Evolutionary conservation across 352 stramenopile genomes (phyloP).

Genomic region (Phytophthora kernoviae): DNA sequence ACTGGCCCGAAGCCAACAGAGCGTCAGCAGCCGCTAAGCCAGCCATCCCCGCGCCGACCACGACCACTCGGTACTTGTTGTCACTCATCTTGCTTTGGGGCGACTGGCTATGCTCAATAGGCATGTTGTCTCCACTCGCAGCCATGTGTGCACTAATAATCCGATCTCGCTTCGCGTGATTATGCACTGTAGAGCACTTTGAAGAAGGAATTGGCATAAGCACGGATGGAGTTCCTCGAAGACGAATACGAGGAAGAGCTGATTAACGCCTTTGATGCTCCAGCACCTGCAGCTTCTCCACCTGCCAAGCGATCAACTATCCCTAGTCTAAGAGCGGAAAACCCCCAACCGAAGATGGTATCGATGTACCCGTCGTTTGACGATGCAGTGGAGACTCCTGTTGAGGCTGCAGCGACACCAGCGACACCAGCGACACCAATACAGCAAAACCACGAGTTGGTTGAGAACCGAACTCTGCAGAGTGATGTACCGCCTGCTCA

Average conservation of each 20-base stretch:
- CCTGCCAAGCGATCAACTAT: slow-evolving; percentile 3
- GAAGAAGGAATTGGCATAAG: slow-evolving; percentile 11
- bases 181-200: slow-evolving; percentile 8
- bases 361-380: slow-evolving; percentile 39
- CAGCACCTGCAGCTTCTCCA: slow-evolving; percentile 1
- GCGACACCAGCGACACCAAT: neutral
- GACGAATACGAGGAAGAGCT: slow-evolving; percentile 52
- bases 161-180: neutral
- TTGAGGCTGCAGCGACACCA: slow-evolving; percentile 2
- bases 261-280: slow-evolving; percentile 72
- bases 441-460: slow-evolving; percentile 3
- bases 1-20: slow-evolving; percentile 33
- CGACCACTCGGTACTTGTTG: slow-evolving; percentile 34
- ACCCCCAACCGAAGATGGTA: slow-evolving; percentile 5
- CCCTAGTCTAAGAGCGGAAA: slow-evolving; percentile 5
- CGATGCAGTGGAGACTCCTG: slow-evolving; percentile 1
- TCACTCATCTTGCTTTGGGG: slow-evolving; percentile 16
- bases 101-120: slow-evolving; percentile 27
- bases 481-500: neutral
- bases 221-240: slow-evolving; percentile 35
- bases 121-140: no score
- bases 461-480: neutral
- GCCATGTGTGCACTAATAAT: neutral
- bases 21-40: slow-evolving; percentile 45
- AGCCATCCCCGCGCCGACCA: slow-evolving; percentile 53